Evolutionary conservation across 768 basidiomycete genomes (phyloP).

Genomic region (Cystofilobasidium bisporidii): DNA sequence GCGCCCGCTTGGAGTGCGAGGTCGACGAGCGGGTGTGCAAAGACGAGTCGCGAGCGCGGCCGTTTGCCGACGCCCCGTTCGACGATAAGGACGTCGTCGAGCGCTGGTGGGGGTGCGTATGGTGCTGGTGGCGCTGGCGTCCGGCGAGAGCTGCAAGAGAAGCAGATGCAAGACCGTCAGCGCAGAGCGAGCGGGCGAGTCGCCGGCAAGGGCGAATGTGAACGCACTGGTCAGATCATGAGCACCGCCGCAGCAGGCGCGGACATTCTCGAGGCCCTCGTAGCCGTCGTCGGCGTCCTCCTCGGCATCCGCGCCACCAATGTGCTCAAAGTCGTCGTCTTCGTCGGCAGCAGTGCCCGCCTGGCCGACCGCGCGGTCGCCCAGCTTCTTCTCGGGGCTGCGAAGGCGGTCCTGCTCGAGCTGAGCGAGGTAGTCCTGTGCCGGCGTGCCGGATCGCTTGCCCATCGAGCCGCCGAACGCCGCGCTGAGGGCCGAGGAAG

Average conservation of each 20-base stretch:
- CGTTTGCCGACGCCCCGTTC: neutral
- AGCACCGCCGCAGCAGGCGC: conserved; percentile 23
- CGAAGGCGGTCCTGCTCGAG: conserved; percentile 35
- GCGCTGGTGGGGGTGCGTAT: neutral
- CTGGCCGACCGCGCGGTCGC: conserved; percentile 29
- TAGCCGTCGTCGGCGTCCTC: conserved; percentile 64
- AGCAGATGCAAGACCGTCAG: neutral
- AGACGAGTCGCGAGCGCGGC: neutral
- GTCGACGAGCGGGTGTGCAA: neutral
- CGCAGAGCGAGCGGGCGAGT: neutral
- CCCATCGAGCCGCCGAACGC: conserved; percentile 62
- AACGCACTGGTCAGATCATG: conserved; percentile 23
- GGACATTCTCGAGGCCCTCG: conserved; percentile 43
- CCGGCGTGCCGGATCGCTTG: conserved; percentile 83
- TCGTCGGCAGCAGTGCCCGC: conserved; percentile 49
- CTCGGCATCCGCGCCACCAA: conserved; percentile 51
- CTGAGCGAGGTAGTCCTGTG: conserved; percentile 77
- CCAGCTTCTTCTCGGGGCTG: conserved; percentile 31
- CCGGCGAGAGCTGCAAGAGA: conserved; percentile 7
- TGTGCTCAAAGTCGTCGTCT: conserved; percentile 62
- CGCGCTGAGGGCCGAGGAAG: conserved; percentile 70
- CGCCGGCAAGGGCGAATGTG: neutral
- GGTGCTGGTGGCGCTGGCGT: conserved; percentile 8
- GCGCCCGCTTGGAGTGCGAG: neutral
- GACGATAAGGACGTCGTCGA: conserved; percentile 5